phyloP scores from a whole-genome alignment of 345 rosid genomes.

The Citrus australasica region DNA sequence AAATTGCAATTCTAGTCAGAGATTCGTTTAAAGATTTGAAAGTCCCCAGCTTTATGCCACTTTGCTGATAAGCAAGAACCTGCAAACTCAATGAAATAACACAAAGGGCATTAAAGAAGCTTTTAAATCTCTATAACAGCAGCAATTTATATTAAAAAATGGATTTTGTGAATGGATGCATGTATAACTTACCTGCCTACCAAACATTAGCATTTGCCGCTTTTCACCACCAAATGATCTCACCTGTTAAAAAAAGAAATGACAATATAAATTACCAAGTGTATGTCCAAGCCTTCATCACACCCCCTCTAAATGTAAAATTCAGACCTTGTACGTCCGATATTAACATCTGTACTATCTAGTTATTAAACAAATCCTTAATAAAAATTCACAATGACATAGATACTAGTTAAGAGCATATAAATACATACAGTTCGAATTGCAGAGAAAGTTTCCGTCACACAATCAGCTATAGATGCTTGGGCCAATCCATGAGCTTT shows the following conservation, averaged over 20 bases:
- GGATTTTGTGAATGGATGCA: neutral
- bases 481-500: conserved; percentile 87
- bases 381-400: neutral
- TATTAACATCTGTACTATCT: neutral
- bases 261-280: conserved; percentile 14
- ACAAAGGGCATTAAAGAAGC: conserved; percentile 11
- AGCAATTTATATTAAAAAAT: neutral
- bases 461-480: conserved; percentile 91
- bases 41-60: conserved; percentile 90
- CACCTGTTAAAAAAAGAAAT: conserved; percentile 46
- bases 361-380: neutral
- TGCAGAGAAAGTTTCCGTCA: conserved; percentile 88
- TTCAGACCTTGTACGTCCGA: neutral
- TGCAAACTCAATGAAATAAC: conserved; percentile 35
- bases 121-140: neutral
- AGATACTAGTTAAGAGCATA: neutral
- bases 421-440: conserved; percentile 78
- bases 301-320: conserved; percentile 2
- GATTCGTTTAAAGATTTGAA: conserved; percentile 92
- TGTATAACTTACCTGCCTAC: conserved; percentile 57
- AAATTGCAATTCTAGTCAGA: conserved; percentile 85
- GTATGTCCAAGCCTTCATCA: conserved; percentile 1
- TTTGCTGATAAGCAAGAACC: conserved; percentile 79
- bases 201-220: conserved; percentile 83
- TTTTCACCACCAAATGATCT: conserved; percentile 98